Conservation (phyloP, 352 stramenopile genomes). For the Phytophthora citricola region DNA sequence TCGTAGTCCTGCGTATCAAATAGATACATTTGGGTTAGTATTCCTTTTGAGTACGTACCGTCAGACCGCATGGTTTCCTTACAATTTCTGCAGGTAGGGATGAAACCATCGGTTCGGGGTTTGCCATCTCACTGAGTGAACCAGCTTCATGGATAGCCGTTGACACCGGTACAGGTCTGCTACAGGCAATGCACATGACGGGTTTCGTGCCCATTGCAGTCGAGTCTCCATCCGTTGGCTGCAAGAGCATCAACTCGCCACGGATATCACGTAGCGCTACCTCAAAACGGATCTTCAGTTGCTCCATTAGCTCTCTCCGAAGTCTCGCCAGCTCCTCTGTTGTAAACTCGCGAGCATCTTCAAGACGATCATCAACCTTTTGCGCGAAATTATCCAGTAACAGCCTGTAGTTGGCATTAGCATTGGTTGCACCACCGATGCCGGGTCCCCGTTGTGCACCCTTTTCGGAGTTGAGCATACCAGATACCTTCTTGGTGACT, state of each 20-base stretch:
- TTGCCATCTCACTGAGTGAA: slow-evolving; percentile 45
- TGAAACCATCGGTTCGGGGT: slow-evolving; percentile 34
- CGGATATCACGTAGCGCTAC: slow-evolving; percentile 66
- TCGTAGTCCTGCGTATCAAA: slow-evolving; percentile 58
- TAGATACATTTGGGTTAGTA: slow-evolving; percentile 2
- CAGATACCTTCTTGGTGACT: slow-evolving; percentile 81
- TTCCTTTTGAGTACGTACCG: neutral
- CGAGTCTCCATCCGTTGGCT: slow-evolving; percentile 59
- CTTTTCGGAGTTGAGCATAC: slow-evolving; percentile 61
- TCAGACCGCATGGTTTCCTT: slow-evolving; percentile 8
- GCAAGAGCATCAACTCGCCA: slow-evolving; percentile 67
- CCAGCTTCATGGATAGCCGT: slow-evolving; percentile 56
- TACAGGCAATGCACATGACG: slow-evolving; percentile 86
- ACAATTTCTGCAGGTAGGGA: slow-evolving; percentile 31
- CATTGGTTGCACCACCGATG: slow-evolving; percentile 43
- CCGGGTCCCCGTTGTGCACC: slow-evolving; percentile 21
- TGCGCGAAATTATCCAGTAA: slow-evolving; percentile 79
- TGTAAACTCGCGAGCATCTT: slow-evolving; percentile 68
- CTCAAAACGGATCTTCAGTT: slow-evolving; percentile 64
- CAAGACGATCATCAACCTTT: slow-evolving; percentile 72
- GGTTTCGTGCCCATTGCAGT: slow-evolving; percentile 83
- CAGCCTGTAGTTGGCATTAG: slow-evolving; percentile 72
- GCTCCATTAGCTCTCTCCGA: slow-evolving; percentile 70
- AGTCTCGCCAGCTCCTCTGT: slow-evolving; percentile 68
- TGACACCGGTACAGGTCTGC: slow-evolving; percentile 75